Conservation (phyloP, 768 basidiomycete genomes). For the Suillus subaureus region DNA sequence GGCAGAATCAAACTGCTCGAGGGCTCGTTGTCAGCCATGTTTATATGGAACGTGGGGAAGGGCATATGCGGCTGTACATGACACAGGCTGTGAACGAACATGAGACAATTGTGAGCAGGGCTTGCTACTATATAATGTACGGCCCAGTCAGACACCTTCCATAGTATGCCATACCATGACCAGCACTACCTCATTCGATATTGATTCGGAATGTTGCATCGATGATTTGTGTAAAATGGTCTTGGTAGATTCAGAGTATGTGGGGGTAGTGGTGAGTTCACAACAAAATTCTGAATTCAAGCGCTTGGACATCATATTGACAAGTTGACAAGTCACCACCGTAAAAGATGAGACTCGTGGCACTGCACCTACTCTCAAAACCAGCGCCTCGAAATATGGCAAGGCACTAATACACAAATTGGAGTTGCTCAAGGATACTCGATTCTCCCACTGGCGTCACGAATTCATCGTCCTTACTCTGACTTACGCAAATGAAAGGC, state of each 20-base stretch:
- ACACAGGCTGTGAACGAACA: not conserved
- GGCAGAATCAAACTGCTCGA: not conserved
- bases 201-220: not conserved
- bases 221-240: not conserved
- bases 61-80: not conserved
- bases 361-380: not conserved
- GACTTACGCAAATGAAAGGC: not conserved
- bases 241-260: not conserved
- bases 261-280: not conserved
- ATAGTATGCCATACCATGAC: not conserved
- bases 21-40: not conserved
- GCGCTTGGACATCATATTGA: not conserved
- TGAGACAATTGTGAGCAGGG: not conserved
- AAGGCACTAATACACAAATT: constrained; percentile 1
- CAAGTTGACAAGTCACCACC: not conserved
- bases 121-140: not conserved
- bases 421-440: constrained; percentile 1
- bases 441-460: constrained; percentile 3
- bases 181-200: not conserved
- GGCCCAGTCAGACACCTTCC: no score
- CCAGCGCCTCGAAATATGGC: not conserved
- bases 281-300: not conserved
- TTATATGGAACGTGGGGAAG: not conserved
- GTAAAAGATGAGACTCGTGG: not conserved
- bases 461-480: constrained; percentile 2